Evolutionary conservation across 176 grass and related monocot genomes (phyloP).

Genomic region (Zea mays): DNA sequence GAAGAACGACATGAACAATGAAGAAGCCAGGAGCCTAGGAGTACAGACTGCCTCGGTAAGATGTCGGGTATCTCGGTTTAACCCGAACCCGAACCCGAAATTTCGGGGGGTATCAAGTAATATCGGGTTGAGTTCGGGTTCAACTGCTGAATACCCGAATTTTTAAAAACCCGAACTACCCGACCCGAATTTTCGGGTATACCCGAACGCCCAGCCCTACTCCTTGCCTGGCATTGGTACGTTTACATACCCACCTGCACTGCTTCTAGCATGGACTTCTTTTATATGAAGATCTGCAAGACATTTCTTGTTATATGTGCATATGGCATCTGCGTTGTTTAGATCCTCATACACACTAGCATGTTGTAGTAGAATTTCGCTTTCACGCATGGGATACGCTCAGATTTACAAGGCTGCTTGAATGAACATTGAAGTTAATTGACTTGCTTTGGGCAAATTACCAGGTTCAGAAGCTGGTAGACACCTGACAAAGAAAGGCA

Average conservation of each 20-base stretch:
- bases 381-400: neutral
- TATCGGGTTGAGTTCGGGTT: too few relatives aligned
- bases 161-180: too few relatives aligned
- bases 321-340: neutral
- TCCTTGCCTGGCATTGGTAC: conserved; percentile 63
- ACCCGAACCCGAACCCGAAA: too few relatives aligned
- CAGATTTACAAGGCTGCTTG: neutral
- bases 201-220: too few relatives aligned
- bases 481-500: conserved; percentile 20
- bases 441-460: conserved; percentile 6
- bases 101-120: too few relatives aligned
- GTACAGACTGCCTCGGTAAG: too few relatives aligned
- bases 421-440: neutral
- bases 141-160: too few relatives aligned
- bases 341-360: neutral
- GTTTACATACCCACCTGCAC: conserved; percentile 14
- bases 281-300: neutral
- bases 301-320: neutral
- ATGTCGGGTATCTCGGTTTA: too few relatives aligned
- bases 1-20: too few relatives aligned
- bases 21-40: too few relatives aligned
- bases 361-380: neutral
- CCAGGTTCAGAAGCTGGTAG: conserved; percentile 49
- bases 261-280: conserved; percentile 10
- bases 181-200: too few relatives aligned